These are phyloP conservation scores for Suhomyces yuchorum DNA, from an alignment of 1,139 yeast genomes.

Conservation along the genomic window DNA sequence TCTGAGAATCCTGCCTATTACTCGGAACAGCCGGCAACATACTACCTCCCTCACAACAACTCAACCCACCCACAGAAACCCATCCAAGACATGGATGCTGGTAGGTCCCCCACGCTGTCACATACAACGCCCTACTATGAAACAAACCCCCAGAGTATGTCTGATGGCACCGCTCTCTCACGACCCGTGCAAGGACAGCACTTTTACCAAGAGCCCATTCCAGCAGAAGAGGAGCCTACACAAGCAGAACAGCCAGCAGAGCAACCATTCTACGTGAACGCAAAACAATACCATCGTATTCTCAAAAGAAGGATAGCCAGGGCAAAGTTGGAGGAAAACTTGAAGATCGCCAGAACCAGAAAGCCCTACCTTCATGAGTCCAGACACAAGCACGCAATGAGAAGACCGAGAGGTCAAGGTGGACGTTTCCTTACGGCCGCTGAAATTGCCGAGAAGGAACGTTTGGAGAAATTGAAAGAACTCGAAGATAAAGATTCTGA, in stretches of 20 bases:
- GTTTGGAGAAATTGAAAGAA: constrained; percentile 52
- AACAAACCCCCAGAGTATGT: constrained; percentile 11
- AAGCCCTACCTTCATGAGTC: constrained; percentile 96
- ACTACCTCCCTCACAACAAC: constrained; percentile 27
- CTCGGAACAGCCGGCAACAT: constrained; percentile 30
- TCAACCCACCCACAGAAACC: constrained; percentile 6
- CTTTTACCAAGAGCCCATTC: constrained; percentile 13
- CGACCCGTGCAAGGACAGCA: constrained; percentile 14
- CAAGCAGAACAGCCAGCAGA: constrained; percentile 41
- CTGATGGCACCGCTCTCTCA: constrained; percentile 6
- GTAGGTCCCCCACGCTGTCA: constrained; percentile 17
- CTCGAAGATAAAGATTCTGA: constrained; percentile 29
- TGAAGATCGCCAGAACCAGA: constrained; percentile 86
- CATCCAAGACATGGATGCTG: constrained; percentile 5
- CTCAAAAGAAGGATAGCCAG: constrained; percentile 90
- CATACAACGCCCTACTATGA: constrained; percentile 20
- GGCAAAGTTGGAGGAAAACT: constrained; percentile 86
- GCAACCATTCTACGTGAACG: constrained; percentile 96
- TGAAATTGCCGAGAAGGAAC: constrained; percentile 85
- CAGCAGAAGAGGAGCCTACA: constrained; percentile 8
- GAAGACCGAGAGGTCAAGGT: constrained; percentile 98
- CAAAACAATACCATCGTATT: constrained; percentile 95
- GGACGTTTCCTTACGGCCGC: constrained; percentile 96
- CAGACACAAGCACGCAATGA: constrained; percentile 98
- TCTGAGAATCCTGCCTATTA: constrained; percentile 30